phyloP scores from a whole-genome alignment of 805 yeast species.

The Kurtzmaniella fragi region DNA sequence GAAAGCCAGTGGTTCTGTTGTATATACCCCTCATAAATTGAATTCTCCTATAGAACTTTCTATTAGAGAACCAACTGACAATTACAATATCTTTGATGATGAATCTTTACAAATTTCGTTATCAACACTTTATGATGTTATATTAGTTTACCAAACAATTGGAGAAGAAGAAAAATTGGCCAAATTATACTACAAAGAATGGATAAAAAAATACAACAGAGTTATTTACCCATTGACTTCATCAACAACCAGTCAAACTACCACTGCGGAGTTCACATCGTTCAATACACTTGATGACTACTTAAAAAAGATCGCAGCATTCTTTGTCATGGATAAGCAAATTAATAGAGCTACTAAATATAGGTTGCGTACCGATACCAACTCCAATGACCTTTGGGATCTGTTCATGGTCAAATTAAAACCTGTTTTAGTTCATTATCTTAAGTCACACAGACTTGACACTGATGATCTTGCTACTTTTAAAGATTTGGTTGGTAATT shows the following conservation, averaged over 20 bases:
- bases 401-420: conserved; percentile 53
- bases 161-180: conserved; percentile 59
- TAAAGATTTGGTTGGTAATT: conserved; percentile 62
- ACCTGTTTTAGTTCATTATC: conserved; percentile 50
- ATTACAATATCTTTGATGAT: conserved; percentile 47
- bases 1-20: conserved; percentile 15
- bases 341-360: conserved; percentile 60
- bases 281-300: conserved; percentile 45
- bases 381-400: conserved; percentile 72
- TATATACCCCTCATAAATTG: conserved; percentile 54
- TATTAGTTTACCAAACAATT: conserved; percentile 73
- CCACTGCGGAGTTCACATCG: conserved; percentile 25
- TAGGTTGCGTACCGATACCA: conserved; percentile 56
- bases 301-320: conserved; percentile 63
- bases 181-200: conserved; percentile 62
- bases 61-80: conserved; percentile 52
- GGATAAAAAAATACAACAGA: conserved; percentile 64
- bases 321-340: conserved; percentile 69
- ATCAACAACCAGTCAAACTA: conserved; percentile 26
- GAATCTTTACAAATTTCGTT: conserved; percentile 43
- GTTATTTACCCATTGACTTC: conserved; percentile 61
- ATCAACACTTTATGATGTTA: conserved; percentile 75
- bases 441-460: conserved; percentile 34
- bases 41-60: conserved; percentile 85
- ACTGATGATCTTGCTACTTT: conserved; percentile 46